phyloP scores from a whole-genome alignment of 78 protist species.

The Chrysochromulina tobinii region DNA sequence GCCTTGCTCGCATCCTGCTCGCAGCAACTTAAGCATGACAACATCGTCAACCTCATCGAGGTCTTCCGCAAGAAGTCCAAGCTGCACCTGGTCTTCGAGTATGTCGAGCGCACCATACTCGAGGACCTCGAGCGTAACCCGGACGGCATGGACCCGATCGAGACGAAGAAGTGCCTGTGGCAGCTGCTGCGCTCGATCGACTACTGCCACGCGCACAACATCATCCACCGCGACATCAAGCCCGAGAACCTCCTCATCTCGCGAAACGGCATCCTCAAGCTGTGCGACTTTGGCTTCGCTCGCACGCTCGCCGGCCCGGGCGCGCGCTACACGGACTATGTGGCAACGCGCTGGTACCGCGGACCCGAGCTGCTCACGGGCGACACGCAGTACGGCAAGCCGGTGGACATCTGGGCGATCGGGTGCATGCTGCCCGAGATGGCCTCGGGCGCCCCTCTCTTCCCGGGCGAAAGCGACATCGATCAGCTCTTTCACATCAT shows the following conservation, averaged over 20 bases:
- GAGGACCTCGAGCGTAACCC: constrained; percentile 62
- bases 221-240: constrained; percentile 53
- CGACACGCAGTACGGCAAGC: constrained; percentile 36
- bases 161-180: neutral
- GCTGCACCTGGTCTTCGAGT: constrained; percentile 70
- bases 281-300: constrained; percentile 79
- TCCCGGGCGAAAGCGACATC: constrained; percentile 65
- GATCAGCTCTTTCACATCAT: constrained; percentile 68
- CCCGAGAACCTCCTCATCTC: constrained; percentile 71
- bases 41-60: constrained; percentile 69
- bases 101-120: constrained; percentile 50
- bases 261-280: constrained; percentile 36
- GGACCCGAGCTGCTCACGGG: constrained; percentile 67
- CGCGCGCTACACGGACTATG: constrained; percentile 68
- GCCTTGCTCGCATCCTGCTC: neutral
- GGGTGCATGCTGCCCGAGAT: constrained; percentile 67
- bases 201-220: constrained; percentile 47
- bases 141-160: constrained; percentile 38
- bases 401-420: constrained; percentile 74
- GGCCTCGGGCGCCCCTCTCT: constrained; percentile 58
- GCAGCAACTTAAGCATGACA: constrained; percentile 56
- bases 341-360: constrained; percentile 72
- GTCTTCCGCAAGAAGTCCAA: constrained; percentile 58
- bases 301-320: constrained; percentile 34
- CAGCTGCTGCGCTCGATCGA: constrained; percentile 53